Evolutionary conservation across 73 alveolate species (phyloP), one percentile per base, ranked within the genome.

Genomic region (Stentor roeselii): DNA sequence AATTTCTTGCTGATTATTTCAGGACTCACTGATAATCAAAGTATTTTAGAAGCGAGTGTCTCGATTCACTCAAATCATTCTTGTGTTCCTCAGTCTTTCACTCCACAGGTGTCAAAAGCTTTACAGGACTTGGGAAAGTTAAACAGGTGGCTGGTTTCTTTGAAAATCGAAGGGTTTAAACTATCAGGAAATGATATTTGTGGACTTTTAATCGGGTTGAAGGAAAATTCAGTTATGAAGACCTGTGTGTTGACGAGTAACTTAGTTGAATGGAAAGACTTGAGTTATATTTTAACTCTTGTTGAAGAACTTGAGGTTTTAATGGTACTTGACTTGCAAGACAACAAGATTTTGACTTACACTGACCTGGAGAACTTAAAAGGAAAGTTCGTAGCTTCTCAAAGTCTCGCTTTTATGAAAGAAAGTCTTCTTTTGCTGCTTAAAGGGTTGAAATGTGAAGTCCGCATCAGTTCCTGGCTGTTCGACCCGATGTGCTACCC

Each of bases 221-320:
- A 21, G 37, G 80, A 67, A 67, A 67, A 67, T 2, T 27, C 27
- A 34, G 2, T 40, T 27, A 30, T 67, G 37, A 67, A 2, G 11
- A 34, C 14, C 34, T 32, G 21, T n/a, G n/a, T 32, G 80, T 40
- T 67, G 37, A 1, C 80, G 34, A 40, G 80, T 15, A 67, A 67
- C 34, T 67, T 67, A 34, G 34, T 67, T 30, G 80, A 67, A 67
- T 67, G 80, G 80, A 67, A 67, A 67, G 80, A 67, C 2, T 67
- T 67, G 37, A 32, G 34, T 11, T 11, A 27, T 36, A 67, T 67
- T 1, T 67, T 67, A 34, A 0, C 14, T n/a, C 21, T 21, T 1
- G 34, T 67, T 32, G 14, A 21, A 67, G 37, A 67, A 11, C 15
- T 11, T 67, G 37, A n/a, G 1, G 0, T 11, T 67, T 2, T 67